Conservation (phyloP, 2,329 filamentous ascomycete species). For the Aspergillus phoenicis region DNA sequence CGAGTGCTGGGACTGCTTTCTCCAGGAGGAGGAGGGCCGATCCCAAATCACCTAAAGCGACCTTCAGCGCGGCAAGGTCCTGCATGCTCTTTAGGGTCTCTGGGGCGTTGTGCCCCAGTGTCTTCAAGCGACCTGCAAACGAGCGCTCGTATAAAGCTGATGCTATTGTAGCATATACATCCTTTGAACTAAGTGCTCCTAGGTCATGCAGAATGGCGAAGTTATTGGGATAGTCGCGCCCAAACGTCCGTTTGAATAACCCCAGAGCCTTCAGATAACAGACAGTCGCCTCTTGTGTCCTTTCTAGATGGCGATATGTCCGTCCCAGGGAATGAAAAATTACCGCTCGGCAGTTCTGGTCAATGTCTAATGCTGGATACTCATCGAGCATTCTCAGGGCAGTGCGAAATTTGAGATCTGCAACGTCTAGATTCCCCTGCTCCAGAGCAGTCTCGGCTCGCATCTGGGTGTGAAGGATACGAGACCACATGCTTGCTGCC, state of each 20-base stretch:
- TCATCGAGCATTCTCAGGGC: conserved; percentile 27
- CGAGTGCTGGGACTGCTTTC: conserved; percentile 32
- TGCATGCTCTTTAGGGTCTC: conserved; percentile 37
- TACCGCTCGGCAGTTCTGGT: conserved; percentile 27
- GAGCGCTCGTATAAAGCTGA: conserved; percentile 34
- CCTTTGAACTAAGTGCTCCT: conserved; percentile 31
- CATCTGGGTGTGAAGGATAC: conserved; percentile 19
- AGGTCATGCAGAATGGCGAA: conserved; percentile 33
- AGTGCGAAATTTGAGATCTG: conserved; percentile 29
- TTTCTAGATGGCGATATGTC: conserved; percentile 28
- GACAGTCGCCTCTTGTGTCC: conserved; percentile 29
- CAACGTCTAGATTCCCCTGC: conserved; percentile 25
- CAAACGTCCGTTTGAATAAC: conserved; percentile 31
- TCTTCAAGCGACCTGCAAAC: conserved; percentile 34
- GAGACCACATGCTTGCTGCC: conserved; percentile 26
- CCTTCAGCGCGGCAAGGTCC: conserved; percentile 32
- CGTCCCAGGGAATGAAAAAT: conserved; percentile 31
- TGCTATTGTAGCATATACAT: conserved; percentile 36
- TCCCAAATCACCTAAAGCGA: conserved; percentile 30
- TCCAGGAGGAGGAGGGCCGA: conserved; percentile 32
- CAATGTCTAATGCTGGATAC: conserved; percentile 28
- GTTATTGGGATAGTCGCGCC: conserved; percentile 33
- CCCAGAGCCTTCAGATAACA: conserved; percentile 33
- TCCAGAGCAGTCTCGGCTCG: conserved; percentile 29
- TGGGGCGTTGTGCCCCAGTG: conserved; percentile 32